Conservation (phyloP, 208 protist species). For the Wallacemonas collosoma region DNA sequence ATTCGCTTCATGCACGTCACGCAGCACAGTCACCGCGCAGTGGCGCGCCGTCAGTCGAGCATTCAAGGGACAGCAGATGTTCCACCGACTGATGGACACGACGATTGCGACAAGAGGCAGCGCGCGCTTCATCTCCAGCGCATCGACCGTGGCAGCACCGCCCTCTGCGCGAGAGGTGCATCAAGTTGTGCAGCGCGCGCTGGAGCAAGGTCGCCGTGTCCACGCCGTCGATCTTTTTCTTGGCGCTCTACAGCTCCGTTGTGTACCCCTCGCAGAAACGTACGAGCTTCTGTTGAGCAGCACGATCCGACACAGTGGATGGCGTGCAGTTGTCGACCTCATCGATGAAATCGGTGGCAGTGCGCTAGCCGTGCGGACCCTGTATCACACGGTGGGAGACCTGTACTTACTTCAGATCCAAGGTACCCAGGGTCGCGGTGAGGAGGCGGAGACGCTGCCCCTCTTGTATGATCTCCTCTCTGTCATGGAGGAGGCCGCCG, state of each 20-base stretch:
- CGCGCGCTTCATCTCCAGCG: neutral
- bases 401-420: constrained; percentile 31
- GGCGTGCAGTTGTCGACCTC: constrained; percentile 40
- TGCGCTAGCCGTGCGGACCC: constrained; percentile 46
- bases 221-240: constrained; percentile 51
- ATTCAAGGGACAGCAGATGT: no score
- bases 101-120: neutral
- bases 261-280: constrained; percentile 64
- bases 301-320: constrained; percentile 40
- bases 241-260: constrained; percentile 52
- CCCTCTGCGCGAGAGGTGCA: constrained; percentile 76
- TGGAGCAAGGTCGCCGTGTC: constrained; percentile 46
- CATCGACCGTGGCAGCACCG: neutral
- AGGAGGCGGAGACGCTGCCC: constrained; percentile 5
- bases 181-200: constrained; percentile 44
- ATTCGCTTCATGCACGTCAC: neutral
- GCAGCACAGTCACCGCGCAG: neutral
- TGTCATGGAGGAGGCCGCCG: constrained; percentile 27
- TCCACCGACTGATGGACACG: no score
- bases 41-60: no score
- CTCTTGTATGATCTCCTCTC: constrained; percentile 17
- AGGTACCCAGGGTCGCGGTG: neutral
- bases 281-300: constrained; percentile 57
- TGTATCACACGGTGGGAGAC: constrained; percentile 61
- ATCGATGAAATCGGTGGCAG: constrained; percentile 59